Base-by-base conservation (phyloP, 1,284 basidiomycete species). In the Trichosporon sp. region DNA sequence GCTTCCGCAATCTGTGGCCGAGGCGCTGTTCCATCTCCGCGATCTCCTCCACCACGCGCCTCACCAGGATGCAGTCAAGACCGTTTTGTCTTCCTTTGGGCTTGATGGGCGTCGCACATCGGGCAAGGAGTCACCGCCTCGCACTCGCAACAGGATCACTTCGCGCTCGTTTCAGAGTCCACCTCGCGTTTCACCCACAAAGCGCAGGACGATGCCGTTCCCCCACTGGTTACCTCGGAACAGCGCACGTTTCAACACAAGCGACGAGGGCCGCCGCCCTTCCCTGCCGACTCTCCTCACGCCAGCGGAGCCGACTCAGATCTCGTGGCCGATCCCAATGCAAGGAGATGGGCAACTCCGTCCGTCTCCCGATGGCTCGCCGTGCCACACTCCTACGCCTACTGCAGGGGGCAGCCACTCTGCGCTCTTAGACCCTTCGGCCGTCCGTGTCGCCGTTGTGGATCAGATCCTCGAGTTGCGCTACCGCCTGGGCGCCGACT, bases 401-500 rank as follows among this genome's bases (percentile, higher is more conserved):
- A 16, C 57, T n/a, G 34, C 32, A 27, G 57, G 49, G 7, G 25
- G 16, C 25, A 54, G 49, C 49, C 49, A 54, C 16, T 29, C 31
- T 23, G 58, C 27, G 21, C 58, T 59, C 9, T 31, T 44, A 21
- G 49, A 54, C 7, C 49, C 49, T 7, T 56, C 40, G 25, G 59
- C 62, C 13, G 67, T 68, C 10, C 67, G 67, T 16, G 29, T 61
- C 4, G 63, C 65, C 52, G 62, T 70, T 6, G 62, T 66, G 58
- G 67, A 72, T 56, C 65, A 70, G 46, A 65, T 77, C 29, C 61
- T 77, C 10, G 61, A 36, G 4, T 64, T 71, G 56, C 66, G 71
- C 37, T 76, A 75, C 61, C 65, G 66, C 14, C 57, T 74, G n/a
- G 60, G 63, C 6, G 27, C 58, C 4, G 65, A 69, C 19, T 62